Evolutionary conservation across 2,329 filamentous ascomycete genomes (phyloP), one percentile per base, ranked within the genome.

Genomic region (Bisporella sp.): DNA sequence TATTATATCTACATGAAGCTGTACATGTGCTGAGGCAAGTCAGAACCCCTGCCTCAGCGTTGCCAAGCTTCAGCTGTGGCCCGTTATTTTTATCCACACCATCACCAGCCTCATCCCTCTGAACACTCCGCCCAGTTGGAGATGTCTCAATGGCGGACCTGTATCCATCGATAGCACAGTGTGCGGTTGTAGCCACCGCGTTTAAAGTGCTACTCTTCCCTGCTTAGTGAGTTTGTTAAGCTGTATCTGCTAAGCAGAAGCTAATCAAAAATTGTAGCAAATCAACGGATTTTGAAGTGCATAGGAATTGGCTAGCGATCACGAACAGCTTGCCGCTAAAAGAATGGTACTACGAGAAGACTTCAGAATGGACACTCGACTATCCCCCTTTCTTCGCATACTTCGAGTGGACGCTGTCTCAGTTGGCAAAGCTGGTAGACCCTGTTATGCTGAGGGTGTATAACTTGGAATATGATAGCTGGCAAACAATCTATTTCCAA

Each of bases 301-400:
- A 99, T 71, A 85, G 93, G 58, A 99, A 99, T 74, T 99, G 93
- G 93, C 82, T 99, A 40, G 93, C 93, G 56, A 89, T 97, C 60
- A 97, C 93, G 4, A 78, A 96, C 70, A 95, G 87, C 54, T 77
- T 97, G 21, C 88, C 92, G 3, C 71, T 91, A 46, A 82, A 87
- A 68, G 77, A 95, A 59, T 99, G 93, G 93, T 99, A 99, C 71
- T 91, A 85, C 66, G 93, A 99, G 76, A 86, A 91, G 72, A 96
- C 91, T 2, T 99, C 93, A 52, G 89, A 97, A 89, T 99, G 93
- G 93, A 99, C 93, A 0, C 84, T 99, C 64, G 93, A 99, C 72
- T 99, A 99, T 67, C 93, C 93, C 32, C 93, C 93, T 6, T 96
- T 97, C 72, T 99, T 99, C 66, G 93, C 93, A 59, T 91, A 87